Evolutionary conservation across 1,139 yeast genomes (phyloP).

Genomic region (Pichia inconspicua): DNA sequence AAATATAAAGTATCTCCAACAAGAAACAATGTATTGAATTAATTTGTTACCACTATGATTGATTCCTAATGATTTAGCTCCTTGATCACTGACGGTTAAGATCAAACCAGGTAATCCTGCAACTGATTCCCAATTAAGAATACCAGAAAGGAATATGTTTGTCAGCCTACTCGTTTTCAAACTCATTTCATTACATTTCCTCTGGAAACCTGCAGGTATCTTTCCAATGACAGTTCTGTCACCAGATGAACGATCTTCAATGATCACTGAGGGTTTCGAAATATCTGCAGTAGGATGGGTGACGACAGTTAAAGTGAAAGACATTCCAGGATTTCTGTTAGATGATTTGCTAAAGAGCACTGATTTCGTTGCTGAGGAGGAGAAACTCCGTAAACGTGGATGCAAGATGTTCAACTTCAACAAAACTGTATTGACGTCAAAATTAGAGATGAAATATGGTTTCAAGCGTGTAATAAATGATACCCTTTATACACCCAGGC

Average conservation of each 20-base stretch:
- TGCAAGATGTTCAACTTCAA: neutral
- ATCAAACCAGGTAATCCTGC: conserved; percentile 91
- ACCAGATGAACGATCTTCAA: conserved; percentile 37
- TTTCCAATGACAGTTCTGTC: conserved; percentile 69
- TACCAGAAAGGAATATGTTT: conserved; percentile 71
- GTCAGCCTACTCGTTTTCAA: conserved; percentile 48
- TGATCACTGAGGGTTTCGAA: conserved; percentile 22
- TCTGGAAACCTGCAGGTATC: conserved; percentile 79
- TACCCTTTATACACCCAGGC: too few species aligned
- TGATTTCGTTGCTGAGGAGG: neutral
- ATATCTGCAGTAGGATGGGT: conserved; percentile 29
- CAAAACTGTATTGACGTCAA: neutral
- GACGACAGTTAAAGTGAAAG: conserved; percentile 22
- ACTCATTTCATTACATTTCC: conserved; percentile 52
- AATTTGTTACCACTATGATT: conserved; percentile 37
- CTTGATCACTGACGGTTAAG: conserved; percentile 78
- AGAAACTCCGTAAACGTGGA: neutral
- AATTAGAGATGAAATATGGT: too few species aligned
- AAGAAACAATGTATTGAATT: conserved; percentile 50
- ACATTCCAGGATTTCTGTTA: conserved; percentile 19
- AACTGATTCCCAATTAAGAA: conserved; percentile 59
- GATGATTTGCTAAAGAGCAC: neutral
- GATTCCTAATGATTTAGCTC: conserved; percentile 42
- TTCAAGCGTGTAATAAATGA: neutral
- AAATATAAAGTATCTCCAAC: conserved; percentile 89